phyloP scores from a whole-genome alignment of 83 land plant species.

The Larix sibirica region DNA sequence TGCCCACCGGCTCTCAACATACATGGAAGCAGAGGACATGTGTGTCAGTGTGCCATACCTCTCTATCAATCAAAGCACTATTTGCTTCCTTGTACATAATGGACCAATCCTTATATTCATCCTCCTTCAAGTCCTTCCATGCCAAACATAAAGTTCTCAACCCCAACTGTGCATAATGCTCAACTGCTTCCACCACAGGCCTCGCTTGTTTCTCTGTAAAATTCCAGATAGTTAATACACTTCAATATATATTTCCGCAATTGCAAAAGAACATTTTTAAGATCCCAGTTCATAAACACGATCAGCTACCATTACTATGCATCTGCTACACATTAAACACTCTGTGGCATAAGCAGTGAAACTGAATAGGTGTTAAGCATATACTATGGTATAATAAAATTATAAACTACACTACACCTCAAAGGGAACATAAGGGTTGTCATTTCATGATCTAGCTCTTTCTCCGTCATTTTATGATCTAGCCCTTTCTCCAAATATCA shows the following conservation, averaged over 20 bases:
- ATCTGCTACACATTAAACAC: background rate
- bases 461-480: background rate
- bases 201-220: conserved; percentile 79
- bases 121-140: conserved; percentile 86
- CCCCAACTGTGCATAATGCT: conserved; percentile 86
- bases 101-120: conserved; percentile 91
- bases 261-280: background rate
- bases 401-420: background rate
- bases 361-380: background rate
- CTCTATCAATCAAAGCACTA: conserved; percentile 81
- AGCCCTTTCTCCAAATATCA: background rate
- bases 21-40: too few relatives aligned
- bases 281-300: background rate
- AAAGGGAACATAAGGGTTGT: background rate
- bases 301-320: background rate
- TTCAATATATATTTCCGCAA: background rate
- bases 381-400: background rate
- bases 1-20: too few relatives aligned
- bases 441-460: background rate
- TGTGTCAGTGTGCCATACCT: conserved; percentile 47
- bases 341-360: background rate
- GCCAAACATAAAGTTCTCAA: conserved; percentile 92
- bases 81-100: conserved; percentile 83
- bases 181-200: conserved; percentile 76
- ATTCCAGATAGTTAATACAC: background rate